Evolutionary conservation across 106 monocot species (phyloP).

Genomic region (Vanilla planifolia): DNA sequence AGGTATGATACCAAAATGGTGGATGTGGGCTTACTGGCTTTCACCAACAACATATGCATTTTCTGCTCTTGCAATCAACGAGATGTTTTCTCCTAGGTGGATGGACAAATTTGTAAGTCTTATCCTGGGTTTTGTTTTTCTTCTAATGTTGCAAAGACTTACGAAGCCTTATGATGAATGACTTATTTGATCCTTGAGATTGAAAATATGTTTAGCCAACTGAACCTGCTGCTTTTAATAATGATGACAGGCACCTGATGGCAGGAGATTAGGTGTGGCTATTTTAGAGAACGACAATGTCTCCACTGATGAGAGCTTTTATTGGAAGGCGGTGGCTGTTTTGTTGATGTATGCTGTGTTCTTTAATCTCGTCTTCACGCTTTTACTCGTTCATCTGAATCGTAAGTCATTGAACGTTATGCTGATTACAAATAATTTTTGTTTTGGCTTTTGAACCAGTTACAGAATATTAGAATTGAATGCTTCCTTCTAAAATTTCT

Average conservation of each 20-base stretch:
- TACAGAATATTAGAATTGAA: neutral
- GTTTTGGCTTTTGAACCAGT: neutral
- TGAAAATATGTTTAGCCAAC: too few relatives aligned
- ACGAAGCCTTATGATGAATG: too few relatives aligned
- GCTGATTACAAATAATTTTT: too few relatives aligned
- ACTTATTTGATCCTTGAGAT: too few relatives aligned
- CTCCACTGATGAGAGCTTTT: conserved; percentile 54
- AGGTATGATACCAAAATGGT: conserved; percentile 69
- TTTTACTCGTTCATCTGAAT: conserved; percentile 45
- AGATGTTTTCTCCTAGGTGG: conserved; percentile 67
- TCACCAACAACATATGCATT: conserved; percentile 61
- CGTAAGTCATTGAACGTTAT: conserved; percentile 28
- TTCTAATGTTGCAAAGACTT: neutral
- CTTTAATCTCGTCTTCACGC: conserved; percentile 12
- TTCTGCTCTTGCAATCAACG: conserved; percentile 60
- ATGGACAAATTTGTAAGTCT: conserved; percentile 36
- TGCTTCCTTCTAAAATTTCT: neutral
- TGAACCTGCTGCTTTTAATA: too few relatives aligned
- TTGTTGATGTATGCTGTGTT: conserved; percentile 19
- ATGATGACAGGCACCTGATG: conserved; percentile 20
- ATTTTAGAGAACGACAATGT: conserved; percentile 45
- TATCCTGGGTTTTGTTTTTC: neutral
- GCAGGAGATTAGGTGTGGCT: conserved; percentile 32
- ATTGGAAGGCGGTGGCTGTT: conserved; percentile 70
- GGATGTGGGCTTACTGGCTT: conserved; percentile 71